Evolutionary conservation across 2,329 filamentous ascomycete genomes (phyloP), one percentile per base, ranked within the genome.

Genomic region (Ascosphaera apis): DNA sequence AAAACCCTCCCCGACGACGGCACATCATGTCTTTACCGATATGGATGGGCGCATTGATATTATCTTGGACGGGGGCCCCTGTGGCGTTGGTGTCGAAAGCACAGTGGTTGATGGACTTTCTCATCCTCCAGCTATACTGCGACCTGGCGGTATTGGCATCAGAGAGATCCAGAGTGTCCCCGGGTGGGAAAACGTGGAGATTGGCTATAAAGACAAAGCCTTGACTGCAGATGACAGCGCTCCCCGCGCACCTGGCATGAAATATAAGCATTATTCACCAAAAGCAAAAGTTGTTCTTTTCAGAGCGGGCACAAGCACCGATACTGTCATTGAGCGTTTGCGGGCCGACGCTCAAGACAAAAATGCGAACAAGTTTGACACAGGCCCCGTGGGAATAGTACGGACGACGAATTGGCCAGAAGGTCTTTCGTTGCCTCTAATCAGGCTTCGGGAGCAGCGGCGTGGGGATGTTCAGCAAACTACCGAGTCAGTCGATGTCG

Each of bases 261-360:
- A 98, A 57, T 98, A 98, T 53, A 81, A 88, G 51, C 88, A 98
- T 53, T 98, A 98, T 50, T 91, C 84, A 31, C 88, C 88, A 1
- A 80, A 75, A 53, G 91, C 88, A 1, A 72, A 66, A 33, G 84
- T 98, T 2, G 61, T 91, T 11, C 62, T 95, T 1, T 91, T 83
- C 50, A 81, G 92, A 51, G 56, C 67, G 19, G 61, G 58, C 1
- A 50, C 52, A 41, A 43, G 43, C 31, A 37, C 42, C 15, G 32
- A 41, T 2, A 46, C 44, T 6, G 48, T 56, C 13, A 39, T 46
- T 18, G 42, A 45, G 6, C 53, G 52, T 15, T 48, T 60, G 4
- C 44, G 44, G 2, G 42, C 51, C 15, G 44, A 46, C 12, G 45
- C 48, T 15, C 42, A 40, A 28, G 38, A 42, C 23, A 42, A 42